Percentiles rank a stretch among this genome's conserved stretches.
Conservation (phyloP, 805 yeast genomes). For the Kluyveromyces aestuarii region DNA sequence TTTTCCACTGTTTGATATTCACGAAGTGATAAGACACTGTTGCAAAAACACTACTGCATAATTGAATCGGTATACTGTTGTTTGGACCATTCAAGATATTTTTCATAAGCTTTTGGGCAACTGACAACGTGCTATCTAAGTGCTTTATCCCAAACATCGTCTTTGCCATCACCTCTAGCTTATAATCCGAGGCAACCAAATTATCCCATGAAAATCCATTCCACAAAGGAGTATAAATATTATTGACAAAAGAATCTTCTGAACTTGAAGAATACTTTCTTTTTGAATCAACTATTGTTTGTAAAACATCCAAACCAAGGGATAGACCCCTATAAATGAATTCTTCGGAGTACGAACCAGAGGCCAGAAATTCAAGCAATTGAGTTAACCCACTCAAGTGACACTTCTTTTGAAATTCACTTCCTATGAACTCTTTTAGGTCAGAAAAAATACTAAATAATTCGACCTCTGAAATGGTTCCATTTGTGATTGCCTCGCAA, state of each 20-base stretch:
- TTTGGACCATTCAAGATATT: conserved; percentile 45
- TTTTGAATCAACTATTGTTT: conserved; percentile 10
- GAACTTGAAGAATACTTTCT: conserved; percentile 7
- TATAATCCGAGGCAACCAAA: conserved; percentile 23
- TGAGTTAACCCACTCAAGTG: conserved; percentile 23
- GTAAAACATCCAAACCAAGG: conserved; percentile 20
- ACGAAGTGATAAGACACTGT: conserved; percentile 32
- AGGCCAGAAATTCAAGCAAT: conserved; percentile 14
- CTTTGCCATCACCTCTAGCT: conserved; percentile 30
- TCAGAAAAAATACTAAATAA: conserved; percentile 29
- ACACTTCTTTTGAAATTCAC: conserved; percentile 18
- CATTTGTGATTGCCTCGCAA: conserved; percentile 10
- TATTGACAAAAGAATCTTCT: neutral
- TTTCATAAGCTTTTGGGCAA: conserved; percentile 38
- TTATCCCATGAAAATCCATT: conserved; percentile 31
- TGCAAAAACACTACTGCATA: conserved; percentile 38
- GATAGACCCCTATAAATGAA: conserved; percentile 20
- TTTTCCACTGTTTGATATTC: conserved; percentile 47
- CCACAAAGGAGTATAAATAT: conserved; percentile 12
- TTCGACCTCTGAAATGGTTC: conserved; percentile 19
- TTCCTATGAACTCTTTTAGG: conserved; percentile 24
- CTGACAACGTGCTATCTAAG: conserved; percentile 12
- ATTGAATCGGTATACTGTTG: conserved; percentile 41
- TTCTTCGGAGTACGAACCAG: conserved; percentile 12
- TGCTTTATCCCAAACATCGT: conserved; percentile 15